These are phyloP conservation scores for Ophiostoma sp. DNA, from an alignment of 2,329 filamentous ascomycete genomes.

Conservation along the genomic window DNA sequence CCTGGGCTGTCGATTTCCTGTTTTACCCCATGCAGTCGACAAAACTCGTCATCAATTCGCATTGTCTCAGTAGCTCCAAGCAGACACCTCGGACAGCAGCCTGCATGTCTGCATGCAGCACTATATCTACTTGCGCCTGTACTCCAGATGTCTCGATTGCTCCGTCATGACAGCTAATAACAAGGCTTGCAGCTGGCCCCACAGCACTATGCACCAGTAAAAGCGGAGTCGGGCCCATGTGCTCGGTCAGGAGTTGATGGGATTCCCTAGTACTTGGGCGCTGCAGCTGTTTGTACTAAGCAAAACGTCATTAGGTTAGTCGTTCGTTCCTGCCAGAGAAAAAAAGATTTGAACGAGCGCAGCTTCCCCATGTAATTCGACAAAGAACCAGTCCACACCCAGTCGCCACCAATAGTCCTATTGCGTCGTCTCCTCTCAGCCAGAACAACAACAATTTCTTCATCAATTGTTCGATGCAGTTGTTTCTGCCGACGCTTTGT, in stretches of 20 bases:
- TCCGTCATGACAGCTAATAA: conserved; percentile 11
- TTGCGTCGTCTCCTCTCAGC: background rate
- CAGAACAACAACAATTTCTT: background rate
- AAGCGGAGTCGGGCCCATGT: conserved; percentile 19
- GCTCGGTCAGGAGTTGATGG: conserved; percentile 12
- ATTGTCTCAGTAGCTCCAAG: background rate
- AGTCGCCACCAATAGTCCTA: background rate
- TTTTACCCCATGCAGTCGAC: no score
- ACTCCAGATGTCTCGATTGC: conserved; percentile 6
- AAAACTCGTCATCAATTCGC: no score
- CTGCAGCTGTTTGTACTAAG: conserved; percentile 10
- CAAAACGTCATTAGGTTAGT: conserved; percentile 16
- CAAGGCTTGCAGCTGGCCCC: conserved; percentile 12
- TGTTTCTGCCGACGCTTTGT: background rate
- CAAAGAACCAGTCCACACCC: background rate
- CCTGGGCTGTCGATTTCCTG: no score
- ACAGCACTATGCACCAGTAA: conserved; percentile 7
- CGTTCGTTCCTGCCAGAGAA: conserved; percentile 20
- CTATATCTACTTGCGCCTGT: background rate
- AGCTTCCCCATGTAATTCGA: conserved; percentile 15
- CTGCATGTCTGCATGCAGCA: background rate
- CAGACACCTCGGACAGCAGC: background rate
- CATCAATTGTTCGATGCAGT: background rate
- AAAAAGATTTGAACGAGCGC: conserved; percentile 3
- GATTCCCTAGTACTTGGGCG: background rate